Evolutionary conservation across 2,329 filamentous ascomycete genomes (phyloP).

Genomic region (Venturia pyrina): DNA sequence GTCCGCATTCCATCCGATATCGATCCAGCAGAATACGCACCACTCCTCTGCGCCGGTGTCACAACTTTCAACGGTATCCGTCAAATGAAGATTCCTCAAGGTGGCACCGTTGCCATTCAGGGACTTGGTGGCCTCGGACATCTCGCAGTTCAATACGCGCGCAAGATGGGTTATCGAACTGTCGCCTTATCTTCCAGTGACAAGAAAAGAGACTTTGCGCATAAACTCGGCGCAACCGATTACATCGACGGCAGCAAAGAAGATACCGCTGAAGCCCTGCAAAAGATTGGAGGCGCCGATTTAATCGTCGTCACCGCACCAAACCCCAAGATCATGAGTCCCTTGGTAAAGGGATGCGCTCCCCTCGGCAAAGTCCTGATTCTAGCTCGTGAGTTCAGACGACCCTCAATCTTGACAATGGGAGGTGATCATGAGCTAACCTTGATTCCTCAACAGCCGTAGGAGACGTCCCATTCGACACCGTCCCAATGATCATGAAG

Average conservation of each 20-base stretch:
- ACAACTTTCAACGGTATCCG: slow-evolving; percentile 44
- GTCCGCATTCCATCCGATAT: slow-evolving; percentile 40
- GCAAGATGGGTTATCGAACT: slow-evolving; percentile 42
- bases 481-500: slow-evolving; percentile 34
- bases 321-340: slow-evolving; percentile 44
- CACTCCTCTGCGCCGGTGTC: slow-evolving; percentile 33
- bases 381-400: slow-evolving; percentile 35
- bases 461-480: slow-evolving; percentile 35
- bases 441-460: slow-evolving; percentile 22
- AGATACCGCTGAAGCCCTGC: slow-evolving; percentile 40
- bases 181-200: slow-evolving; percentile 41
- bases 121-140: slow-evolving; percentile 45
- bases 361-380: slow-evolving; percentile 49
- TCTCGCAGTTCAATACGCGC: slow-evolving; percentile 43
- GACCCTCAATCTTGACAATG: not conserved
- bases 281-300: slow-evolving; percentile 50
- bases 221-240: slow-evolving; percentile 45
- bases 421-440: not conserved
- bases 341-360: slow-evolving; percentile 45
- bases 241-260: slow-evolving; percentile 45
- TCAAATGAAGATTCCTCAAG: slow-evolving; percentile 35
- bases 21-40: slow-evolving; percentile 36
- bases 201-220: slow-evolving; percentile 44
- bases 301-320: slow-evolving; percentile 56
- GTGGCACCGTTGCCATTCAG: slow-evolving; percentile 40